phyloP scores from a whole-genome alignment of 257 asterid genomes.

The Anisodus tanguticus region DNA sequence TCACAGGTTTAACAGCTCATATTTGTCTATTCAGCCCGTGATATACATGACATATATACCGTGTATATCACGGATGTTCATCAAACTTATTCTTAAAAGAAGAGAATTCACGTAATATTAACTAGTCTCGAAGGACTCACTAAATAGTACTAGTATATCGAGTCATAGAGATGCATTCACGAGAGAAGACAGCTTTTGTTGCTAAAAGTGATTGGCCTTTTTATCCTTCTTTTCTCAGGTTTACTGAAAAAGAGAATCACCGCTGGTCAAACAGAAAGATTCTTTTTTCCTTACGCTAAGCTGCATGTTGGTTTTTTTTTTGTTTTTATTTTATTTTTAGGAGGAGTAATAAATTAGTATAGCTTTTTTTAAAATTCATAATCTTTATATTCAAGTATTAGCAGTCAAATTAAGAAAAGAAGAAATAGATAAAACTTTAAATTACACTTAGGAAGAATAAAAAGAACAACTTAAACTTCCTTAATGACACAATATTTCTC shows the following conservation, averaged over 20 bases:
- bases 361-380: no score
- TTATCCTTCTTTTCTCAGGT: neutral
- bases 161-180: neutral
- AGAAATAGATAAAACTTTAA: neutral
- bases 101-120: slow-evolving; percentile 14
- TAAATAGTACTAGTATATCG: neutral
- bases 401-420: neutral
- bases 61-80: no score
- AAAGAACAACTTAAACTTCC: no score
- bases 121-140: neutral
- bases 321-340: no score
- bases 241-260: neutral
- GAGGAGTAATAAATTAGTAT: neutral
- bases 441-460: neutral
- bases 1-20: no score
- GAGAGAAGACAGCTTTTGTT: neutral
- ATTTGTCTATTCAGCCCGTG: no score
- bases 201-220: slow-evolving; percentile 19
- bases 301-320: no score
- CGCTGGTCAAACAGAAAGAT: neutral
- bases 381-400: no score
- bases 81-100: neutral
- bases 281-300: neutral
- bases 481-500: no score
- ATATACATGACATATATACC: no score